Evolutionary conservation across 768 basidiomycete species (phyloP).

Genomic region (Kwoniella sp.): DNA sequence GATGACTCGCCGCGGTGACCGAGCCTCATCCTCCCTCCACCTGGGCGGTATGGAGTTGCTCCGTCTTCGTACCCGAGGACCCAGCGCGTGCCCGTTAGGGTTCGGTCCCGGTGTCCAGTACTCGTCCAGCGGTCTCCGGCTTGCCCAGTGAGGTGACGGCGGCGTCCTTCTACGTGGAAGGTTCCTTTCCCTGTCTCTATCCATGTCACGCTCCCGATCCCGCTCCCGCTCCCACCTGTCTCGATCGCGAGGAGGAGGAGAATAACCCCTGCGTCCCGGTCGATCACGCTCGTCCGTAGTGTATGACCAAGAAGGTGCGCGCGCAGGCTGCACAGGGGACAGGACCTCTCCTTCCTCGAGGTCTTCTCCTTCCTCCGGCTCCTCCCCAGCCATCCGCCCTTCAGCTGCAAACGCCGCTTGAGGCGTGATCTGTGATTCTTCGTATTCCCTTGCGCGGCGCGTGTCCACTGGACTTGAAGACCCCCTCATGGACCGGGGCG

Average conservation of each 20-base stretch:
- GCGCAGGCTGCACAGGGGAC: conserved; percentile 18
- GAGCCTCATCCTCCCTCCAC: conserved; percentile 2
- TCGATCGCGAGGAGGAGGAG: conserved; percentile 6
- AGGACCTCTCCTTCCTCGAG: conserved; percentile 40
- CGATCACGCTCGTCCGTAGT: conserved; percentile 1
- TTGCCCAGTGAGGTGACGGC: neutral
- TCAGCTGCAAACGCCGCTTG: too few relatives aligned
- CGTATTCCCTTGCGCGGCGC: neutral
- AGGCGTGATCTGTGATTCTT: conserved; percentile 2
- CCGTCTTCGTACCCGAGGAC: conserved; percentile 1
- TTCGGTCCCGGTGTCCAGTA: too few relatives aligned
- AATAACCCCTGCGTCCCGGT: neutral
- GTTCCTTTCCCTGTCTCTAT: neutral
- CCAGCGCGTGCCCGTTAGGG: too few relatives aligned
- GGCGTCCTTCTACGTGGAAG: neutral
- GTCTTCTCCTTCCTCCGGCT: too few relatives aligned
- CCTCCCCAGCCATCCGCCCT: too few relatives aligned
- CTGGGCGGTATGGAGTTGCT: conserved; percentile 12
- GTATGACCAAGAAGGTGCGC: conserved; percentile 10
- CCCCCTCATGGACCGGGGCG: conserved; percentile 21
- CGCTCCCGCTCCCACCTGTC: conserved; percentile 14
- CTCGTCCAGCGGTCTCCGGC: conserved; percentile 5
- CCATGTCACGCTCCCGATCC: conserved; percentile 5
- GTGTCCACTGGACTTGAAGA: conserved; percentile 22
- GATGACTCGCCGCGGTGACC: neutral